Conservation (phyloP, 2,329 filamentous ascomycete genomes). For the Teratosphaeria zuluensis region DNA sequence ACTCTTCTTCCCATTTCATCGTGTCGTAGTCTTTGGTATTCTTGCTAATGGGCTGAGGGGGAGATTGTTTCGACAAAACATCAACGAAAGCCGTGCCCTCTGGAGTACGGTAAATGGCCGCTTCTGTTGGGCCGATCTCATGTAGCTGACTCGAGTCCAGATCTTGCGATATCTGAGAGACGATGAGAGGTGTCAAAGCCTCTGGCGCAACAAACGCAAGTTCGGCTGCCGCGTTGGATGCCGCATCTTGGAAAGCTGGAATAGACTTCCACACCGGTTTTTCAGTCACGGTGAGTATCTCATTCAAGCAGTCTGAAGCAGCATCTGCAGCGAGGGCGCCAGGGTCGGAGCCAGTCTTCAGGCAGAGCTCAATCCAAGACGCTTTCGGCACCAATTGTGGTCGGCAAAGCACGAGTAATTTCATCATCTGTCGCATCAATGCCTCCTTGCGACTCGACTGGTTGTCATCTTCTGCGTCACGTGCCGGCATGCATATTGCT, state of each 20-base stretch:
- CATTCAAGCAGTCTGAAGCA: constrained; percentile 54
- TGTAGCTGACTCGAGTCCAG: constrained; percentile 60
- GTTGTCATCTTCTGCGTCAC: neutral
- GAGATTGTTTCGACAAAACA: constrained; percentile 74
- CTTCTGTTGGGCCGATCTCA: constrained; percentile 73
- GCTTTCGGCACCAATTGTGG: constrained; percentile 65
- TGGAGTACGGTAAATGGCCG: constrained; percentile 83
- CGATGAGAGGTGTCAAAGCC: constrained; percentile 62
- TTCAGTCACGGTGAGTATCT: constrained; percentile 48
- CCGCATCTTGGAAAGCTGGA: constrained; percentile 51
- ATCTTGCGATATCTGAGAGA: constrained; percentile 64
- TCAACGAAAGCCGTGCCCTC: constrained; percentile 85
- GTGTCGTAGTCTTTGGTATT: constrained; percentile 93
- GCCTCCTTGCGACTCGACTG: neutral
- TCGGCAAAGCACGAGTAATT: constrained; percentile 67
- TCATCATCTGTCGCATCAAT: constrained; percentile 55
- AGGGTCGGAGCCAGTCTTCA: constrained; percentile 73
- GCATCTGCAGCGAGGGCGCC: constrained; percentile 61
- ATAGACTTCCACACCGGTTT: constrained; percentile 29
- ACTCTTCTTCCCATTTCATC: constrained; percentile 91
- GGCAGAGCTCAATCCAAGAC: constrained; percentile 82
- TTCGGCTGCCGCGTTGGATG: constrained; percentile 78
- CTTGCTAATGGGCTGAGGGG: constrained; percentile 64
- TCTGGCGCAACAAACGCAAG: constrained; percentile 89
- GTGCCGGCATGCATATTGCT: constrained; percentile 45